Base-by-base conservation (phyloP, 306 rosid genomes). In the Biancaea sappan region DNA sequence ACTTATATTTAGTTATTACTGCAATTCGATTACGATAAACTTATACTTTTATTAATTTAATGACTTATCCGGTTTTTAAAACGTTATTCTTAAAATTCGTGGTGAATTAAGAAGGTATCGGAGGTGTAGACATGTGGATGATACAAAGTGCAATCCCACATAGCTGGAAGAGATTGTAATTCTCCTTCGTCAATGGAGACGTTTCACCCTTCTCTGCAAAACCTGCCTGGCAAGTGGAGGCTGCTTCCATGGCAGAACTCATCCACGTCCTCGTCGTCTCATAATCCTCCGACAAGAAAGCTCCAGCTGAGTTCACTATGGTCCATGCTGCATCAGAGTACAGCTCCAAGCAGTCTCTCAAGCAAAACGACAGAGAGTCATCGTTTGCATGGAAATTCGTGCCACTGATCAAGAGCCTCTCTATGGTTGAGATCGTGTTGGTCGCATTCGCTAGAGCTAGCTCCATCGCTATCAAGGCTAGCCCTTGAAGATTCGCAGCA, bases 71-170 rank as follows among this genome's bases (percentile, higher is more conserved):
- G n/a, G n/a, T n/a, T n/a, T n/a, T n/a, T n/a, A n/a, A n/a, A n/a
- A n/a, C n/a, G n/a, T n/a, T n/a, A n/a, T n/a, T n/a, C n/a, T n/a
- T n/a, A n/a, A n/a, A n/a, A 18, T 46, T 37, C 8, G 64, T 6
- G 50, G 40, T 4, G 73, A 28, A 2, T 43, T 6, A 25, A 73
- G 65, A 19, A 43, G 48, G 54, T 0, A 18, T 9, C 12, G 10
- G 14, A 8, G 29, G 78, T 14, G 44, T 70, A 21, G 85, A 80
- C 81, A 81, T 22, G 68, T 75, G 81, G 37, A 78, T 64, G 51
- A 87, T 87, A 62, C 87, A 88, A 10, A 92, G 84, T 1, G 86
- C 77, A 81, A 89, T 80, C 31, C 90, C 93, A 70, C 84, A 66
- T 8, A 92, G 57, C 66, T 88, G 90, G 51, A 86, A 85, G 38